phyloP scores from a whole-genome alignment of 1,284 basidiomycete genomes.

The Moniliella sp. region DNA sequence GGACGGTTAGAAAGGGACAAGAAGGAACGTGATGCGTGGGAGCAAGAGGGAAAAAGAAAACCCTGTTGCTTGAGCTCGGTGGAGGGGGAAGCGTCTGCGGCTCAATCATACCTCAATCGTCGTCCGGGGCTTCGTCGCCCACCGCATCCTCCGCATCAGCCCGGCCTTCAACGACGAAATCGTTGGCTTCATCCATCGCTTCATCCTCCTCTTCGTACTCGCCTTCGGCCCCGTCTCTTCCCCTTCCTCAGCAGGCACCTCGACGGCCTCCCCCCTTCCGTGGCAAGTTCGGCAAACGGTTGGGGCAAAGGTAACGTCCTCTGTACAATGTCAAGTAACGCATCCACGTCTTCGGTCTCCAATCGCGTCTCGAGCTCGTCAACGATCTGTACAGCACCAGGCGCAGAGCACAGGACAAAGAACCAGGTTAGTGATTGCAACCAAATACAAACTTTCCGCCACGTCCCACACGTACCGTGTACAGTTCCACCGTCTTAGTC shows the following conservation, averaged over 20 bases:
- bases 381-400: slow-evolving; percentile 45
- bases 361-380: slow-evolving; percentile 70
- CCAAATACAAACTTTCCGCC: neutral
- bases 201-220: neutral
- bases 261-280: no score
- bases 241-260: no score
- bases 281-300: no score
- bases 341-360: slow-evolving; percentile 46
- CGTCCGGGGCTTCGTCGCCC: neutral
- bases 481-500: slow-evolving; percentile 60
- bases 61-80: no score
- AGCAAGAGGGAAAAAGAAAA: no score
- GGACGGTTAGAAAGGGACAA: no score
- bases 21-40: no score
- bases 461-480: slow-evolving; percentile 46
- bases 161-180: neutral
- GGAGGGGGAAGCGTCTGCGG: no score
- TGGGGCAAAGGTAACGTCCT: no score
- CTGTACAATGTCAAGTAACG: slow-evolving; percentile 45
- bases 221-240: no score
- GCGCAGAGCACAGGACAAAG: neutral
- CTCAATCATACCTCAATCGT: no score
- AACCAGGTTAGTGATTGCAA: no score
- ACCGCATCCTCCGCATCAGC: neutral
- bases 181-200: neutral